Evolutionary conservation across 495 filamentous ascomycete species (phyloP), one percentile per base, ranked within the genome.

Genomic region (Podospora tetraspora): DNA sequence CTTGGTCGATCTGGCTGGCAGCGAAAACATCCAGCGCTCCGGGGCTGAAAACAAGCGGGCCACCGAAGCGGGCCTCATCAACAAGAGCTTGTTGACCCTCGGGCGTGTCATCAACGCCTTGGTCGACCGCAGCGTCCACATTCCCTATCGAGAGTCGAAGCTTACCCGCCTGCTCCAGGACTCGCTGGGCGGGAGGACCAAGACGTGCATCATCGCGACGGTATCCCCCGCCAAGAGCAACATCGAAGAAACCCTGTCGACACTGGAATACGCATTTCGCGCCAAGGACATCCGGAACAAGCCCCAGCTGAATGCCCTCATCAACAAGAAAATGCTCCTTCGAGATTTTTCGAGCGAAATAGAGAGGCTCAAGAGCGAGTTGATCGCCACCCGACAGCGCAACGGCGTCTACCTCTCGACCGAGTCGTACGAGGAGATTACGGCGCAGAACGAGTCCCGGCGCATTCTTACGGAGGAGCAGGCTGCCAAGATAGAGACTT

Each of bases 211-310:
- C 71, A 97, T 99, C 72, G 96, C 95, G 3, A 99, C 96, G 0
- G 86, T 99, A 59, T 97, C 95, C 1, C 93, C 96, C 8, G 91
- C 93, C 7, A 93, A 93, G 75, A 93, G 88, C 80, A 99, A 97
- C 73, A 84, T 98, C 16, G 95, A 99, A 73, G 95, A 99, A 77
- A 99, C 95, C 0, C 97, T 98, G 62, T 97, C 94, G 2, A 98
- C 96, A 0, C 84, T 99, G 3, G 95, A 99, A 76, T 99, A 99
- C 75, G 96, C 95, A 11, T 97, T 97, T 76, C 86, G 95, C 23
- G 95, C 96, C 3, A 99, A 99, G 81, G 97, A 98, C 73, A 99
- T 99, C 69, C 90, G 92, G 23, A 99, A 99, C 77, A 97, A 97
- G 76, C 95, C 95, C 5, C 95, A 99, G 74, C 86, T 96, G 72